Evolutionary conservation across 345 rosid genomes (phyloP), one percentile per base, ranked within the genome.

Genomic region (Combretum micranthum): DNA sequence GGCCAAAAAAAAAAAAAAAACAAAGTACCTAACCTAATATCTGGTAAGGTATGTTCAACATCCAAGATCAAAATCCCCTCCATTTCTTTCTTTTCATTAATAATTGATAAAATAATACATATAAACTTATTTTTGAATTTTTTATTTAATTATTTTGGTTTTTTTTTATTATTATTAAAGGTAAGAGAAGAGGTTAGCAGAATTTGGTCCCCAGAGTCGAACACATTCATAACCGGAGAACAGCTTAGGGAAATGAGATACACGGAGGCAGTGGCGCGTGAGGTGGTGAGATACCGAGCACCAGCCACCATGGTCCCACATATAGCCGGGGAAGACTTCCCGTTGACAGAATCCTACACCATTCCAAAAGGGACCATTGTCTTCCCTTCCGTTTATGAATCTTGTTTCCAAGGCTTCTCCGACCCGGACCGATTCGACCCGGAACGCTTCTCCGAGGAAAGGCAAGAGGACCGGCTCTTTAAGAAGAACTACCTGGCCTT

Each of bases 261-360:
- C 77, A 87, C 98, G 47, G 85, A 74, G 51, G 72, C 84, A 25
- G 98, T 91, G 54, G 98, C 95, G 47, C 98, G 92, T 45, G 98
- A 91, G 65, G 91, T 91, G 0, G 18, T 91, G 2, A 68, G 98
- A 56, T 85, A 64, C 69, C 69, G 98, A 0, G 52, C 98, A 0
- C 98, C 98, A 22, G 98, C 96, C 15, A 85, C 96, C 0, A 45
- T 88, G 66, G 96, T 91, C 48, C 95, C 96, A 2, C 98, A 91
- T 75, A 65, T 91, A 15, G 98, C 98, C 15, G 64, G 72, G 15
- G 44, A 6, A 21, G 92, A 91, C 56, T 88, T 85, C 55, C 79
- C 68, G 13, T 55, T 91, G 70, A 86, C 95, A 23, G 72, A 81
- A 18, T 66, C 83, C 3, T 91, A 80, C 83, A 85, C 82, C 21